Evolutionary conservation across 1,284 basidiomycete species (phyloP).

Genomic region (Irpex lacteus): DNA sequence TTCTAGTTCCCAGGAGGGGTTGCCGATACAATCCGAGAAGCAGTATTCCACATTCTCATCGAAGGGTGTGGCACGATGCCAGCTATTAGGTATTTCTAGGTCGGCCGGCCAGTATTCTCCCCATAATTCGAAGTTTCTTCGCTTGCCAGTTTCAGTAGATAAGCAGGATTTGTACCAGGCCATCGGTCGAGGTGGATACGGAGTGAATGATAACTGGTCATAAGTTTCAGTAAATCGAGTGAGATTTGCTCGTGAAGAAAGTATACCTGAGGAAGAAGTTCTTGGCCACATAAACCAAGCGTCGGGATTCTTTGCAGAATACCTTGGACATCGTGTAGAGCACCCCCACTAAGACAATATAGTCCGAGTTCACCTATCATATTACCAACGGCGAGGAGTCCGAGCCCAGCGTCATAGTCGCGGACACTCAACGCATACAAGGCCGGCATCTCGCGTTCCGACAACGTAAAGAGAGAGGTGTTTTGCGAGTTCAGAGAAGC

Average conservation of each 20-base stretch:
- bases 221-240: background rate
- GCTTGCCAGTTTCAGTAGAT: background rate
- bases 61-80: too few relatives aligned
- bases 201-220: background rate
- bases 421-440: background rate
- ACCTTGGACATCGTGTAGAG: too few relatives aligned
- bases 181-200: background rate
- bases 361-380: background rate
- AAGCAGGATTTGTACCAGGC: background rate
- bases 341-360: background rate
- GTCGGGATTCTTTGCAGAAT: too few relatives aligned
- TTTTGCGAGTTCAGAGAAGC: background rate
- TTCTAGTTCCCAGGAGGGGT: background rate
- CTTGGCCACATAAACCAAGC: too few relatives aligned
- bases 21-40: background rate
- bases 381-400: background rate
- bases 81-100: too few relatives aligned
- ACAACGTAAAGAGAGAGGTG: background rate
- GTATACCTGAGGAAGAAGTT: too few relatives aligned
- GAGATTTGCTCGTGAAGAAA: too few relatives aligned
- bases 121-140: background rate
- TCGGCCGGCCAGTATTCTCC: background rate
- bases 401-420: background rate
- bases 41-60: background rate
- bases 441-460: background rate